phyloP scores from a whole-genome alignment of 345 rosid genomes.

The Excoecaria cochinchinensis region DNA sequence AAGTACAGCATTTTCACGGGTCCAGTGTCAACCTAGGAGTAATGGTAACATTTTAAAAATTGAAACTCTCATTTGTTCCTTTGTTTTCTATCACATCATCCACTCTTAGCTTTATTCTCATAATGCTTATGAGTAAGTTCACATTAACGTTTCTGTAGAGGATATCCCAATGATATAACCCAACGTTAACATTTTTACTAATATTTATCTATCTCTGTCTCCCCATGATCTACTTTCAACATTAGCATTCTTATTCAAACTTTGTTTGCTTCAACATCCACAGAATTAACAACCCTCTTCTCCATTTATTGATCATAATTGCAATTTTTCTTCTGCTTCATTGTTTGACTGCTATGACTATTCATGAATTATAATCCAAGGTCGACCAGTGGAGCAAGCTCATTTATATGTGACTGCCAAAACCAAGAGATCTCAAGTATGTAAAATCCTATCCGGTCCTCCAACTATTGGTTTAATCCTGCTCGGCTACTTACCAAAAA shows the following conservation, averaged over 20 bases:
- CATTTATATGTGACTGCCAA: not conserved
- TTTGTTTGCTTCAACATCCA: not conserved
- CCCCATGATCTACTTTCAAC: not conserved
- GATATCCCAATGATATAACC: not conserved
- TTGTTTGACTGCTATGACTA: not conserved
- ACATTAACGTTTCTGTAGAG: not conserved
- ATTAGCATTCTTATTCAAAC: not conserved
- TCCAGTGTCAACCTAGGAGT: not conserved
- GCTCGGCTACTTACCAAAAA: not conserved
- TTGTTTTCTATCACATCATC: not conserved
- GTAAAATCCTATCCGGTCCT: not conserved
- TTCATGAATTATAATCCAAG: slow-evolving; percentile 1
- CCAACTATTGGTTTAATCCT: slow-evolving; percentile 4
- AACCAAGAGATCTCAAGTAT: not conserved
- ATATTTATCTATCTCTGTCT: not conserved
- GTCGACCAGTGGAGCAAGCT: not conserved
- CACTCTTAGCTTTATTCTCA: not conserved
- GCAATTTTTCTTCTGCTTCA: not conserved
- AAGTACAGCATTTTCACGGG: not conserved
- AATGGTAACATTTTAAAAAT: not conserved
- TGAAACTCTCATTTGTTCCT: not conserved
- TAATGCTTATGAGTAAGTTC: not conserved
- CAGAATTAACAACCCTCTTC: not conserved
- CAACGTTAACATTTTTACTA: not conserved
- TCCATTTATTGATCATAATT: not conserved